These are phyloP conservation scores for Pelargonium fulgidum DNA, from an alignment of 441 rosid genomes.

Conservation along the genomic window DNA sequence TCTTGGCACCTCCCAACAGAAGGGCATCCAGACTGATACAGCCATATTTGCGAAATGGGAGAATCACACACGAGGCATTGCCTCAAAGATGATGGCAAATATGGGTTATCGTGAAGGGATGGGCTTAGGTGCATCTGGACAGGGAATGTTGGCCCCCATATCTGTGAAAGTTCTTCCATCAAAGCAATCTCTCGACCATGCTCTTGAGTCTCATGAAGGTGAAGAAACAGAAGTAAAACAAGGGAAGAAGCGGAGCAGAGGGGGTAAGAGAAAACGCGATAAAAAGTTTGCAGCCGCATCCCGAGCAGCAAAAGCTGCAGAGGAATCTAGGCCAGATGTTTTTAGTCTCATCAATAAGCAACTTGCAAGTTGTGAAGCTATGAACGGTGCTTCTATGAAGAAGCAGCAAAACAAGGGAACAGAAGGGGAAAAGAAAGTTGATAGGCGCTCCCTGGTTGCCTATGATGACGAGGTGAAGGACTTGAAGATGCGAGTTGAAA, in stretches of 20 bases:
- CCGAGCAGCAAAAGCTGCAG: conserved; percentile 49
- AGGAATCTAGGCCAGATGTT: conserved; percentile 64
- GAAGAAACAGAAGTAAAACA: conserved; percentile 37
- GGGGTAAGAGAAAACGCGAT: conserved; percentile 78
- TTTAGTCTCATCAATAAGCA: conserved; percentile 73
- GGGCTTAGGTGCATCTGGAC: conserved; percentile 84
- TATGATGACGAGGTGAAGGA: conserved; percentile 74
- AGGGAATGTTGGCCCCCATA: conserved; percentile 77
- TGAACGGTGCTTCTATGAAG: conserved; percentile 32
- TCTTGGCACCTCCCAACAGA: conserved; percentile 44
- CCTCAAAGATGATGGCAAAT: conserved; percentile 94
- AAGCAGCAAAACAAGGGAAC: conserved; percentile 42
- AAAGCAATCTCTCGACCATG: conserved; percentile 77
- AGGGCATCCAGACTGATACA: conserved; percentile 74
- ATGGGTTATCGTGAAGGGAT: conserved; percentile 94
- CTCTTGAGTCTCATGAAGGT: conserved; percentile 44
- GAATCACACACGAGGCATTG: conserved; percentile 89
- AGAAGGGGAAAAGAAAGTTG: conserved; percentile 49
- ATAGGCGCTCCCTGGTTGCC: conserved; percentile 62
- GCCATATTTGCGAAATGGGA: conserved; percentile 88
- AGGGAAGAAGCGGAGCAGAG: conserved; percentile 66
- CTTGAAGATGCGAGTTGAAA: conserved; percentile 40
- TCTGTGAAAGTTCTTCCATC: conserved; percentile 74
- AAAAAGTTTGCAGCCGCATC: conserved; percentile 70
- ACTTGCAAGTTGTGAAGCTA: conserved; percentile 41